These are phyloP conservation scores for Naganishia sp. DNA, from an alignment of 1,284 basidiomycete species.

Conservation along the genomic window DNA sequence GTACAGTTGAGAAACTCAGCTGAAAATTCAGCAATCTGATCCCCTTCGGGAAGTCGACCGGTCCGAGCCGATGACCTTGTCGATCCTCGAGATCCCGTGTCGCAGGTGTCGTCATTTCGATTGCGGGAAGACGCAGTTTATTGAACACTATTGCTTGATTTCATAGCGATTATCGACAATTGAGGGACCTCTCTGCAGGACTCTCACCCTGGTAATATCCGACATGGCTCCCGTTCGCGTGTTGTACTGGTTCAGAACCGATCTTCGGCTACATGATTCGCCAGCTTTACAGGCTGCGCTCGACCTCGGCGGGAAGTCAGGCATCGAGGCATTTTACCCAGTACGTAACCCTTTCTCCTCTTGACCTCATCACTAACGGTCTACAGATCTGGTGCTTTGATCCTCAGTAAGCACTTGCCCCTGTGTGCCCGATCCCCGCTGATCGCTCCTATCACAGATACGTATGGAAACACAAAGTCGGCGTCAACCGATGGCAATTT, in stretches of 20 bases:
- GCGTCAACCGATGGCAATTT: slow-evolving; percentile 58
- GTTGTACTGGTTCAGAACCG: slow-evolving; percentile 59
- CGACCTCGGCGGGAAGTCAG: slow-evolving; percentile 43
- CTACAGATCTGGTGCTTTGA: slow-evolving; percentile 47
- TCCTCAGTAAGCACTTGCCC: slow-evolving; percentile 38
- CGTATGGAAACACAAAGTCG: slow-evolving; percentile 54
- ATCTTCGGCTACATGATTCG: slow-evolving; percentile 59
- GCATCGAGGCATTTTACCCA: slow-evolving; percentile 54
- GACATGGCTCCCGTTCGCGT: slow-evolving; percentile 39
- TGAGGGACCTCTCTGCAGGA: too few species aligned
- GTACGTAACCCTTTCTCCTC: slow-evolving; percentile 40
- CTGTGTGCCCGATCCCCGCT: not conserved
- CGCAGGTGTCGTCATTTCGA: not conserved
- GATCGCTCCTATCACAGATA: not conserved
- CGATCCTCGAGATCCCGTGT: slow-evolving; percentile 11
- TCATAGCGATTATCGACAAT: too few species aligned
- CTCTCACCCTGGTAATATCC: too few species aligned
- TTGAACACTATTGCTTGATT: too few species aligned
- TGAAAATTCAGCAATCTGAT: too few species aligned
- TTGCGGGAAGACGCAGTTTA: not conserved
- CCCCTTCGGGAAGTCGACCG: too few species aligned
- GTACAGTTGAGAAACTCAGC: too few species aligned
- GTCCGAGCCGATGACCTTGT: not conserved
- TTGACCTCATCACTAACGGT: not conserved
- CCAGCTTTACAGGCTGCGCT: slow-evolving; percentile 56